These are phyloP conservation scores for Endocarpon pusillum DNA, from an alignment of 495 filamentous ascomycete genomes.

Conservation along the genomic window DNA sequence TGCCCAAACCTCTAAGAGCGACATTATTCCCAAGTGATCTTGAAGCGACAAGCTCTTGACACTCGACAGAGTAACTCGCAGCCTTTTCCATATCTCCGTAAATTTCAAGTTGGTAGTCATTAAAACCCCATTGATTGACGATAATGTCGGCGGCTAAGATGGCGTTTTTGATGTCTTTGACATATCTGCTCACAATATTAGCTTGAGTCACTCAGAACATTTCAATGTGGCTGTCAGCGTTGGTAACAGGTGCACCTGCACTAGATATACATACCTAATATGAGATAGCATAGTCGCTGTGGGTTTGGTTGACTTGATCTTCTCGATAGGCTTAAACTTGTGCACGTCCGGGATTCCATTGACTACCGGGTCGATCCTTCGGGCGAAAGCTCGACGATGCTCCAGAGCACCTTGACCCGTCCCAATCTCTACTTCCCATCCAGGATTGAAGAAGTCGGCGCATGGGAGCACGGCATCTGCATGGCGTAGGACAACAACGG, in stretches of 20 bases:
- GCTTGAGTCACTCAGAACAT: too few relatives aligned
- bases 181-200: too few relatives aligned
- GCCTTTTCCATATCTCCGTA: conserved; percentile 28
- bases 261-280: too few relatives aligned
- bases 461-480: conserved; percentile 33
- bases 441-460: conserved; percentile 32
- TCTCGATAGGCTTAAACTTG: conserved; percentile 26
- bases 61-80: conserved; percentile 23
- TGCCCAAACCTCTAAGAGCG: conserved; percentile 20
- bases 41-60: conserved; percentile 25
- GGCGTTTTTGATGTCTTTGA: conserved; percentile 32
- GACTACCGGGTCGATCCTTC: conserved; percentile 35
- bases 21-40: conserved; percentile 22
- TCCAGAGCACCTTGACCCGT: conserved; percentile 26
- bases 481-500: conserved; percentile 26
- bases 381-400: conserved; percentile 18
- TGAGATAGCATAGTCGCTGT: conserved; percentile 34
- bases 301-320: conserved; percentile 21
- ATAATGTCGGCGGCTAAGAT: conserved; percentile 31
- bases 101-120: conserved; percentile 28
- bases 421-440: conserved; percentile 34
- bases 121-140: conserved; percentile 31
- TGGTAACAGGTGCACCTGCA: too few relatives aligned
- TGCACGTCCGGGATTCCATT: conserved; percentile 35
- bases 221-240: too few relatives aligned